Evolutionary conservation across 805 yeast genomes (phyloP), one percentile per base, ranked within the genome.

Genomic region (Sugiyamaella chiloensis): DNA sequence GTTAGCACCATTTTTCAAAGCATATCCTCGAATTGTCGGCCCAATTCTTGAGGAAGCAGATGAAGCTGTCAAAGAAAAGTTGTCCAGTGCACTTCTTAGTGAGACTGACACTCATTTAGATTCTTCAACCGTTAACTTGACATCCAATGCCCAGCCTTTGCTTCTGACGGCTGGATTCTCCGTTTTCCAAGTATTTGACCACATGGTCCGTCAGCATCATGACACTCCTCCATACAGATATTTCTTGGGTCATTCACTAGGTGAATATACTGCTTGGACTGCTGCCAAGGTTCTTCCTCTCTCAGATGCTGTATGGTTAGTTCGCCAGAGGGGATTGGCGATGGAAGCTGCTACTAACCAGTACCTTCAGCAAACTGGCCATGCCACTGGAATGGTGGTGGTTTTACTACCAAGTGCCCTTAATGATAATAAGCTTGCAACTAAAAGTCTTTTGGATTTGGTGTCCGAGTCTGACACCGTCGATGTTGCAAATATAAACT

Each of bases 91-190:
- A 7, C 48, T 60, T 14, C 17, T 58, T 3, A 36, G 45, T 14
- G 59, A 50, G 36, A 34, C 45, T 16, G 39, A 26, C 17, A 9
- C 26, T 23, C 32, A 20, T 36, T 36, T 27, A 2, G 49, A 26
- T 21, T 30, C 53, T 9, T 40, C 40, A n/a, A 45, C 59, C 32
- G 54, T 66, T 34, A 60, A 56, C 21, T 52, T 62, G 23, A 76
- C 80, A 0, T 62, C 71, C 35, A 66, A 73, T 55, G 80, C 81
- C 19, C 83, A 78, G 64, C 82, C 82, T 2, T 73, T 80, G 20
- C 71, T 78, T 8, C 60, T 78, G 24, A 65, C 74, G 2, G 61
- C 77, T 3, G 67, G 77, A 20, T 64, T 58, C 42, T 59, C 70
- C 3, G 59, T 67, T 7, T 56, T 54, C 49, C 54, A 61, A 36